Evolutionary conservation across 1,284 basidiomycete species (phyloP).

Genomic region (Apiotrichum veenhuisii): DNA sequence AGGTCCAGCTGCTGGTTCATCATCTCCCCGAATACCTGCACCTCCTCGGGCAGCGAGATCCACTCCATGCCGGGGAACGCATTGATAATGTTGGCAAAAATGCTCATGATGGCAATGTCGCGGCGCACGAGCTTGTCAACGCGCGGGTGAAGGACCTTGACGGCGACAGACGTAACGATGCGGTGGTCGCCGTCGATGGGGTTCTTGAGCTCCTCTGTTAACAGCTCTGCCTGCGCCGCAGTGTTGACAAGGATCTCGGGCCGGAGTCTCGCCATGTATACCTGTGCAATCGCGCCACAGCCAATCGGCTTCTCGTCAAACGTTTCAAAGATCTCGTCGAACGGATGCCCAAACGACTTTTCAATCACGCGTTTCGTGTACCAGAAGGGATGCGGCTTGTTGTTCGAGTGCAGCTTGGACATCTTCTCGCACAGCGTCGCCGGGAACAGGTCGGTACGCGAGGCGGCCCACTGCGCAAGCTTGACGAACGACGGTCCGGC

Average conservation of each 20-base stretch:
- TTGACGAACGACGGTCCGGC: constrained; percentile 98
- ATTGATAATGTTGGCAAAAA: constrained; percentile 80
- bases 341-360: constrained; percentile 72
- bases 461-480: constrained; percentile 98
- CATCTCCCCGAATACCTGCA: constrained; percentile 91
- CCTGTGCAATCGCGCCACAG: constrained; percentile 96
- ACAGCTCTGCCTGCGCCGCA: constrained; percentile 27
- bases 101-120: constrained; percentile 80
- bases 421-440: constrained; percentile 82
- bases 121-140: constrained; percentile 76
- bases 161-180: constrained; percentile 80
- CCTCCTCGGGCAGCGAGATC: constrained; percentile 95
- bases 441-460: constrained; percentile 90
- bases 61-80: constrained; percentile 90
- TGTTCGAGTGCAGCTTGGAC: constrained; percentile 84
- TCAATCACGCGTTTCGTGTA: constrained; percentile 85
- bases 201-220: constrained; percentile 42
- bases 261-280: constrained; percentile 80
- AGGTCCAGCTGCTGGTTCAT: constrained; percentile 95
- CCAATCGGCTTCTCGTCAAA: constrained; percentile 87
- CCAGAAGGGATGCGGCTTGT: constrained; percentile 72
- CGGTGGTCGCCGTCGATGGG: constrained; percentile 19
- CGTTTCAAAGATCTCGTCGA: constrained; percentile 86
- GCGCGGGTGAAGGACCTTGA: constrained; percentile 91
- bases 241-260: constrained; percentile 68